Evolutionary conservation across 345 rosid species (phyloP), one percentile per base, ranked within the genome.

Genomic region (Hibiscus syriacus): DNA sequence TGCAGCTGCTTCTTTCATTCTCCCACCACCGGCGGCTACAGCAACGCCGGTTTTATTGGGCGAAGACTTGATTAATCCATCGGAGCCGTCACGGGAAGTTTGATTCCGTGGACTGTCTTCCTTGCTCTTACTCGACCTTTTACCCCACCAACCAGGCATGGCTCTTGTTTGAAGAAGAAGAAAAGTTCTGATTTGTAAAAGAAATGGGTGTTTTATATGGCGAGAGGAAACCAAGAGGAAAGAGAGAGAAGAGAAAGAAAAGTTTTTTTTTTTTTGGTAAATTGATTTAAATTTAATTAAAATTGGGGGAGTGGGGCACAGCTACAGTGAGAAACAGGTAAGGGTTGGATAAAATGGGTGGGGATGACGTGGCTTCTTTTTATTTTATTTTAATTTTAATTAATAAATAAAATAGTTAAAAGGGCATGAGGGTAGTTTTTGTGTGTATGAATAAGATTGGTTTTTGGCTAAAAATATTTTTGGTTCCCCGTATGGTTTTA

Each of bases 61-160:
- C 46, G 59, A 45, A 12, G 63, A 74, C 38, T 70, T 71, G 75
- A 72, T 16, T 69, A 59, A 77, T 55, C 73, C 74, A 27, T n/a
- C 58, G 68, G 72, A 70, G 7, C 32, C 71, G 9, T 46, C 59
- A 12, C 41, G 36, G 5, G 69, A 57, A 65, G 53, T 72, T 53
- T 32, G 52, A 41, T 54, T 57, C n/a, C 39, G 79, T 32, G 60
- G 73, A 62, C 36, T 65, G 16, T 75, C 86, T 70, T 85, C n/a
- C n/a, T 84, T 84, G 79, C 54, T 78, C 79, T 87, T 94, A 22
- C 79, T 67, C 0, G 85, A 80, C 66, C 80, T 94, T 70, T 60
- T 89, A 11, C 76, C 61, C 92, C 95, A 91, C 97, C 96, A 91
- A 79, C 80, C 83, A 66, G 90, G 96, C 96, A 89, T 89, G 72